Evolutionary conservation across 2,329 filamentous ascomycete species (phyloP), one percentile per base, ranked within the genome.

Genomic region (Byssothecium circinans): DNA sequence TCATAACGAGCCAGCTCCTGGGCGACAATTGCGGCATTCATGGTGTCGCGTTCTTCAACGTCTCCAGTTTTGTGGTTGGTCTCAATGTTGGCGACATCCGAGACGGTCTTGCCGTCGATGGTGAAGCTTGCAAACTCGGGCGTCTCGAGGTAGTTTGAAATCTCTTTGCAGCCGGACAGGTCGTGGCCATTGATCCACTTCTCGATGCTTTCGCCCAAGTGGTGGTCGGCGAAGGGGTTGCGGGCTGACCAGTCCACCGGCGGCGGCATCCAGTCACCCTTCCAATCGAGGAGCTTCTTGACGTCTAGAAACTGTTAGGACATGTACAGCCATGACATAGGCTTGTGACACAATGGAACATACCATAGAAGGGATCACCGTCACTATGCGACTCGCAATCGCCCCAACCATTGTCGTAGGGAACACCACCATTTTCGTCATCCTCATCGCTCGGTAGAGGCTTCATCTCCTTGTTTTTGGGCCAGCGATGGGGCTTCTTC

Each of bases 221-320:
- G 62, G n/a, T 57, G 67, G 49, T 61, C 47, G 1, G 44, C 46
- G 35, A 58, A 69, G 8, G 53, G 44, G 27, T 58, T 61, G n/a
- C 41, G 69, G 8, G 52, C 58, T 20, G 73, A 67, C 78, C 78
- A 80, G 19, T 77, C 70, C 15, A 75, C 63, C 2, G 76, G 75
- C 18, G 78, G 67, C 2, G 77, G 76, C 20, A 73, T 61, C 64
- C 72, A 74, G 7, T 73, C 64, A 11, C 76, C 76, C 41, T 75
- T 67, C 73, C 73, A 80, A 46, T 76, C 75, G 4, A 64, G 49
- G 2, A 75, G 57, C 46, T 70, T 65, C 45, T 64, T 64, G 39
- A 69, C 54, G 22, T 71, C 29, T 32, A 14, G 10, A 4, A 14
- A 5, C 5, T 5, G 29, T 32, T 32, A 32, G 29, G 10, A 25